A percentile compares a stretch with the other conserved stretches of the same genome.
phyloP scores from a whole-genome alignment of 768 basidiomycete genomes.

The Leccinum boreale region DNA sequence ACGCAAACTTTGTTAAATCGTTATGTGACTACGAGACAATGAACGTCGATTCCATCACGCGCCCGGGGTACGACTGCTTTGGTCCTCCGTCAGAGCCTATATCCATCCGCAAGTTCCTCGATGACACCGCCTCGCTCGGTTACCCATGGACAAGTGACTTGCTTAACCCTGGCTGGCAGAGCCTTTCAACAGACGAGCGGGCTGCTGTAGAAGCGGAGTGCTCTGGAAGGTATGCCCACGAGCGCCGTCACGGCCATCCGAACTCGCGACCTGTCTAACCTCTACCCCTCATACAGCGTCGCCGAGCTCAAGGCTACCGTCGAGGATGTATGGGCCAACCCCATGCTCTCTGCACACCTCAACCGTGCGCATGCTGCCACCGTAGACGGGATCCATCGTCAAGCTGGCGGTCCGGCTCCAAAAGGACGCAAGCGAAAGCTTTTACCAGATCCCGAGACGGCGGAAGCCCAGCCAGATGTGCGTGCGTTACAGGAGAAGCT shows the following conservation, averaged over 20 bases:
- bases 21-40: constrained; percentile 1
- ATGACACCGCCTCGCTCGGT: constrained; percentile 24
- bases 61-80: constrained; percentile 46
- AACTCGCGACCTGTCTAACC: background rate
- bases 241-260: background rate
- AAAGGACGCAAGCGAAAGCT: constrained; percentile 37
- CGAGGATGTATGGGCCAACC: constrained; percentile 49
- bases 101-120: constrained; percentile 44
- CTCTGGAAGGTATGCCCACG: constrained; percentile 32
- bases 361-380: constrained; percentile 49
- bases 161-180: constrained; percentile 21
- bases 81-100: constrained; percentile 62
- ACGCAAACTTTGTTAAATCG: too few relatives aligned
- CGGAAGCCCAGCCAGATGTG: constrained; percentile 44
- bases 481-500: constrained; percentile 46
- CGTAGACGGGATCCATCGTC: constrained; percentile 36
- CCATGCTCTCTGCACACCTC: constrained; percentile 55
- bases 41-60: constrained; percentile 22
- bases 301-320: constrained; percentile 46
- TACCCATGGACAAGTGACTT: constrained; percentile 8
- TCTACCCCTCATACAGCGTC: constrained; percentile 40
- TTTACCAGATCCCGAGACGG: constrained; percentile 15
- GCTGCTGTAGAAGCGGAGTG: constrained; percentile 39
- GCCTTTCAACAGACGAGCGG: constrained; percentile 25
- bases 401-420: constrained; percentile 27